These are phyloP conservation scores for Penicillium nucicola DNA, from an alignment of 495 filamentous ascomycete genomes.

Conservation along the genomic window DNA sequence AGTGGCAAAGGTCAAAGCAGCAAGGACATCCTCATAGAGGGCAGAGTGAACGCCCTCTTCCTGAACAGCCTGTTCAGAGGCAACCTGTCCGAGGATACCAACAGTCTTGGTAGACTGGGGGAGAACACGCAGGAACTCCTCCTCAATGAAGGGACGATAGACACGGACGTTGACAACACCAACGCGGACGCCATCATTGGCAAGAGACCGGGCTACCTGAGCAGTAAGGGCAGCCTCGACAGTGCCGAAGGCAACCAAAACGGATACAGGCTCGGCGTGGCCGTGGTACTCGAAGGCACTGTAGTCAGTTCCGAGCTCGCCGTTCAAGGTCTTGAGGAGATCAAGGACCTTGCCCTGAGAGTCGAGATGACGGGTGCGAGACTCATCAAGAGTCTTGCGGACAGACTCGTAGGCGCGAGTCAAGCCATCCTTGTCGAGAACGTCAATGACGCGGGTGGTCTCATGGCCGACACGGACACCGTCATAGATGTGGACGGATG, in stretches of 20 bases:
- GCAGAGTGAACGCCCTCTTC: conserved; percentile 73
- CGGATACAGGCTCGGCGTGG: conserved; percentile 69
- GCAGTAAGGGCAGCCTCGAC: conserved; percentile 81
- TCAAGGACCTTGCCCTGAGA: conserved; percentile 70
- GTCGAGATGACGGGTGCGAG: conserved; percentile 67
- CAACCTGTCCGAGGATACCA: conserved; percentile 64
- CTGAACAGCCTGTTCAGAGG: conserved; percentile 49
- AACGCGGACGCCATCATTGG: conserved; percentile 67
- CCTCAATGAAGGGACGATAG: conserved; percentile 92
- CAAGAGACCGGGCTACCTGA: conserved; percentile 73
- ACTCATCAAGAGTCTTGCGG: conserved; percentile 53
- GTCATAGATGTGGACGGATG: conserved; percentile 89
- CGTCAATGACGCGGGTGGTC: conserved; percentile 80
- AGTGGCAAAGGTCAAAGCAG: conserved; percentile 74
- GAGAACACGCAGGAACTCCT: conserved; percentile 79
- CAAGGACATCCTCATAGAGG: conserved; percentile 86
- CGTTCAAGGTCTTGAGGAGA: conserved; percentile 79
- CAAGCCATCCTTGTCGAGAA: conserved; percentile 70
- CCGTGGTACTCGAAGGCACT: conserved; percentile 91
- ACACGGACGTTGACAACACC: conserved; percentile 89
- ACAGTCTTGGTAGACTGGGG: conserved; percentile 72
- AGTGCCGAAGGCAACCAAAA: conserved; percentile 89
- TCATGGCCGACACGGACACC: conserved; percentile 83
- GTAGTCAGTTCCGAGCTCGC: conserved; percentile 90
- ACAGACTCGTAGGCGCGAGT: conserved; percentile 68